These are phyloP conservation scores for Paramecium caudatum DNA, from an alignment of 73 alveolate species.

Conservation along the genomic window DNA sequence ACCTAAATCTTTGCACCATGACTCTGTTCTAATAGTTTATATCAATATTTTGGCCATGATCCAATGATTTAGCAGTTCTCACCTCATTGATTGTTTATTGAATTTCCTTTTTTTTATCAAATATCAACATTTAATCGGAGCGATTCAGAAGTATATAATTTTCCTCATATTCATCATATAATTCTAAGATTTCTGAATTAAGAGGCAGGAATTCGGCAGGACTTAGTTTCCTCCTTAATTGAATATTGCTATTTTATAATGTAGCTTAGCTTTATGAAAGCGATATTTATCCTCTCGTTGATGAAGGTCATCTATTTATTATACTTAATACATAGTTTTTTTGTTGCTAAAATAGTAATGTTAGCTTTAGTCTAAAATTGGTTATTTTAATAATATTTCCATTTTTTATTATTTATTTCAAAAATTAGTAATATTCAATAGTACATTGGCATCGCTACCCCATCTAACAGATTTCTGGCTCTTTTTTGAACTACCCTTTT, in stretches of 20 bases:
- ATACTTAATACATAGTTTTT: no score
- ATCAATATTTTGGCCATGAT: no score
- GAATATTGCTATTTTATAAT: no score
- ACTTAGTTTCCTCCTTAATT: conserved; percentile 20
- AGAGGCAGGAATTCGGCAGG: conserved; percentile 22
- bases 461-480: conserved; percentile 2
- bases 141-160: background rate
- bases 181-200: conserved; percentile 9
- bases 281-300: no score
- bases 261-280: no score
- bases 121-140: background rate
- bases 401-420: background rate
- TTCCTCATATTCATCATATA: background rate
- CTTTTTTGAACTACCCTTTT: background rate
- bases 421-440: background rate
- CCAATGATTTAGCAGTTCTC: conserved; percentile 20
- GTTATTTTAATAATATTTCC: no score
- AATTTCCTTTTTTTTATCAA: background rate
- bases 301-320: no score
- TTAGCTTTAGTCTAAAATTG: no score
- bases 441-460: background rate
- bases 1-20: background rate
- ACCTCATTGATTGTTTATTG: background rate
- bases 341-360: no score
- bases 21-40: background rate